Evolutionary conservation across 805 yeast genomes (phyloP), one percentile per base, ranked within the genome.

Genomic region (Wickerhamiella slavikovae): DNA sequence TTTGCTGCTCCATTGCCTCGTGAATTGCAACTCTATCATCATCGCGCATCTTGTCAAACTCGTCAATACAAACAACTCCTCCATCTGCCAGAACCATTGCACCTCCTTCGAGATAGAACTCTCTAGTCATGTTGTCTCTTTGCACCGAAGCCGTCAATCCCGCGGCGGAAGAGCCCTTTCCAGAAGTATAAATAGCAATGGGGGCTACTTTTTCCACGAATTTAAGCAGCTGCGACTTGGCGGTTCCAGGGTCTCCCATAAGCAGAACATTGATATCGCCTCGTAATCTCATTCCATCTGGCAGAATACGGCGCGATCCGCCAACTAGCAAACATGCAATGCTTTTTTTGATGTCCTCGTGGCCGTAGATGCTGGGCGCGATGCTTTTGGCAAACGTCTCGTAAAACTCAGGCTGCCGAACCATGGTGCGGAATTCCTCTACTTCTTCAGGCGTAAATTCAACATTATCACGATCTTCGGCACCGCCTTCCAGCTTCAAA

Each of bases 11-110:
- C 99, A 89, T 89, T 9, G 98, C 98, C 60, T 89, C 99, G 54
- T 89, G 99, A 41, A 89, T 89, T 0, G 98, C 96, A 22, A 89
- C 96, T 48, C 99, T 66, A 54, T 89, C 98, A 50, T 89, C 96
- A 47, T 89, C 99, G 50, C 96, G 66, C 99, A 89, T 89, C 60
- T 89, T 89, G 53, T 89, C 99, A 48, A 89, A 89, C 63, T 89
- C 99, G 60, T 89, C 99, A 47, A 89, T 89, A 64, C 96, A 89
- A 28, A 85, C 95, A 29, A 89, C 95, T 40, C 99, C 99, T 23
- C 96, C 96, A 56, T 89, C 98, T 0, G 99, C 98, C 29, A 89
- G 60, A n/a, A 89, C 98, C 95, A 89, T 83, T 6, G 99, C 99
- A 54, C 99, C 99, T 35, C 99, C 98, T 64, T 89, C 99, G 31